A percentile compares a stretch with the other conserved stretches of the same genome.
phyloP scores from a whole-genome alignment of 768 basidiomycete genomes.

The Chiua virens region DNA sequence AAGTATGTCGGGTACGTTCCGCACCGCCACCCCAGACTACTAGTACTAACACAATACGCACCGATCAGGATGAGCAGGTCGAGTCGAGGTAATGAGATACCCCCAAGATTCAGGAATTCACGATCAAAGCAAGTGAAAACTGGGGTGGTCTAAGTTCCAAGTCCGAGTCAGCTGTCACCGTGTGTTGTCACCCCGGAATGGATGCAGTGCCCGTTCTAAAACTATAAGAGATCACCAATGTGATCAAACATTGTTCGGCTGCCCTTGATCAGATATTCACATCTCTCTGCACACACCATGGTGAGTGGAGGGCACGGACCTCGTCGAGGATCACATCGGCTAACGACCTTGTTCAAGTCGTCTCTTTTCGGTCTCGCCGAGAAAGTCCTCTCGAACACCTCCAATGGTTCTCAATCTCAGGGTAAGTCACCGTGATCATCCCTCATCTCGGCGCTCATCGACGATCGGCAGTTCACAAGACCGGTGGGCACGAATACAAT shows the following conservation, averaged over 20 bases:
- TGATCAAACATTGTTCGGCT: slow-evolving; percentile 8
- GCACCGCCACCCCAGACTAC: no score
- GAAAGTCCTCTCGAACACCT: slow-evolving; percentile 56
- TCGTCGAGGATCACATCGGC: neutral
- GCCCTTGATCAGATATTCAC: slow-evolving; percentile 2
- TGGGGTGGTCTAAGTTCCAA: neutral
- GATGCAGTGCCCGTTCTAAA: slow-evolving; percentile 14
- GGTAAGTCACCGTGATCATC: slow-evolving; percentile 1
- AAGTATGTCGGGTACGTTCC: no score
- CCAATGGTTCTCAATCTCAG: slow-evolving; percentile 14
- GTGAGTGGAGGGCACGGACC: slow-evolving; percentile 10
- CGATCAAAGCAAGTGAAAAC: neutral
- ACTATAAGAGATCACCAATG: slow-evolving; percentile 10
- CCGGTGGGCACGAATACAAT: slow-evolving; percentile 67
- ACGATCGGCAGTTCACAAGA: slow-evolving; percentile 45
- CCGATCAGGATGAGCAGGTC: neutral
- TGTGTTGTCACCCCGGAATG: slow-evolving; percentile 20
- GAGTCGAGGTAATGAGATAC: neutral
- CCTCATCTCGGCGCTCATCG: neutral
- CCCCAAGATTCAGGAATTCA: no score
- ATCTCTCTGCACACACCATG: slow-evolving; percentile 17
- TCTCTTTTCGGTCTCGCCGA: slow-evolving; percentile 70
- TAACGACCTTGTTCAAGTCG: slow-evolving; percentile 44
- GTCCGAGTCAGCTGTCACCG: slow-evolving; percentile 14
- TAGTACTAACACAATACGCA: no score